phyloP scores from a whole-genome alignment of 805 yeast species.

The Barnettozyma pratensis region DNA sequence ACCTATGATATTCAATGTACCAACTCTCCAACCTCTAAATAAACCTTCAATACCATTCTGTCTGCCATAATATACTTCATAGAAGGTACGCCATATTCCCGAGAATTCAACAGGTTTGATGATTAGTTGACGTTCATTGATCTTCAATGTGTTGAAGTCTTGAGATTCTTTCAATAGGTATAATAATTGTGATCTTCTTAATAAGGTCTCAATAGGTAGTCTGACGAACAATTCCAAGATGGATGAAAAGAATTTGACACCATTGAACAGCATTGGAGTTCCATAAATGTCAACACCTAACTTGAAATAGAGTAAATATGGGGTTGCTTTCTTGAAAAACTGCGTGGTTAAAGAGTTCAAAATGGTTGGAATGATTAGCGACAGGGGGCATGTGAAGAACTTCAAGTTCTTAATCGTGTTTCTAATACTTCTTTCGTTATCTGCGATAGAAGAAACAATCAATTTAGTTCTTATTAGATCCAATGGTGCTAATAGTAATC shows the following conservation, averaged over 20 bases:
- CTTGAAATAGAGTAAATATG: conserved; percentile 52
- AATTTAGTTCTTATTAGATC: conserved; percentile 76
- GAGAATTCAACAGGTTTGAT: conserved; percentile 52
- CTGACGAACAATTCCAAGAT: conserved; percentile 65
- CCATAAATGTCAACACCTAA: conserved; percentile 64
- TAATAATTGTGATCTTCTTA: conserved; percentile 77
- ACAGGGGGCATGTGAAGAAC: conserved; percentile 48
- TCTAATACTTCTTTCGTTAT: conserved; percentile 59
- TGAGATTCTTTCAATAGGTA: conserved; percentile 40
- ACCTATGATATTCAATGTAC: conserved; percentile 71
- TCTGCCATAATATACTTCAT: conserved; percentile 35
- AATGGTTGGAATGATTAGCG: conserved; percentile 61
- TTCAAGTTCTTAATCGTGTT: conserved; percentile 53
- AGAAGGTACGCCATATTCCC: conserved; percentile 51
- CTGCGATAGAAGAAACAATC: conserved; percentile 60
- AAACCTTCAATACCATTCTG: conserved; percentile 45
- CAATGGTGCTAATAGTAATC: conserved; percentile 70
- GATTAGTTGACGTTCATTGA: conserved; percentile 46
- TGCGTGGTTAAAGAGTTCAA: conserved; percentile 57
- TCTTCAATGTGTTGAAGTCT: conserved; percentile 32
- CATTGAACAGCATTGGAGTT: conserved; percentile 54
- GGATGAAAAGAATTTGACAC: conserved; percentile 55
- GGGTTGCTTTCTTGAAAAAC: conserved; percentile 61
- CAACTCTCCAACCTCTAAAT: conserved; percentile 92
- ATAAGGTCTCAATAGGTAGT: conserved; percentile 82